phyloP scores from a whole-genome alignment of 2,329 filamentous ascomycete genomes.

The Diaporthe aspalathi region DNA sequence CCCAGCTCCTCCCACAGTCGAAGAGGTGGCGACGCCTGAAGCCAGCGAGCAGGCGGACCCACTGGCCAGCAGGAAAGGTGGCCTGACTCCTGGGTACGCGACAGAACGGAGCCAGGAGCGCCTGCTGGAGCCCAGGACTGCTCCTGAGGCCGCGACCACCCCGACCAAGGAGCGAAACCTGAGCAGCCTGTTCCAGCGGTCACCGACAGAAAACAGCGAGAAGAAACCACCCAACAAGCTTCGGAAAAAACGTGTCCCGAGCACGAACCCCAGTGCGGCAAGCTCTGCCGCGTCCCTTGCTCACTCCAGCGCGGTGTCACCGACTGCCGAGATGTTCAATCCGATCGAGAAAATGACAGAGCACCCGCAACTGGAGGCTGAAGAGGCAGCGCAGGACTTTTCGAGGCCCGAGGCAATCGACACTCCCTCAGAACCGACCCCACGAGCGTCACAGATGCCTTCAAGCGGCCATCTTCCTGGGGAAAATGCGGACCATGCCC shows the following conservation, averaged over 20 bases:
- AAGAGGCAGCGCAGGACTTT: conserved; percentile 37
- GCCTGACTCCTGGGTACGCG: conserved; percentile 32
- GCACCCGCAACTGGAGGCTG: conserved; percentile 25
- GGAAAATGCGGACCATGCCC: conserved; percentile 56
- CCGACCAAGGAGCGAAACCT: conserved; percentile 75
- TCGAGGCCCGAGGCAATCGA: conserved; percentile 43
- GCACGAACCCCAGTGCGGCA: conserved; percentile 86
- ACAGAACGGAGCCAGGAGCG: conserved; percentile 63
- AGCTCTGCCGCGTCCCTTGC: conserved; percentile 85
- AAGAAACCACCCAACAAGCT: conserved; percentile 88
- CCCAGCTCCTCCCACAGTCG: conserved; percentile 53
- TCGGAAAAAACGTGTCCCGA: conserved; percentile 84
- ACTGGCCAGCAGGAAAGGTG: conserved; percentile 26
- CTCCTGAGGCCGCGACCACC: conserved; percentile 51
- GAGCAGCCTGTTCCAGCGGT: conserved; percentile 76
- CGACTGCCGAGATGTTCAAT: conserved; percentile 58
- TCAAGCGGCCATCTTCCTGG: conserved; percentile 56
- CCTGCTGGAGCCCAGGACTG: conserved; percentile 54
- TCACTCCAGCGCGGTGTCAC: conserved; percentile 59
- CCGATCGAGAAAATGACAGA: conserved; percentile 55
- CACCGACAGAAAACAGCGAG: conserved; percentile 70
- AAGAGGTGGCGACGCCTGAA: conserved; percentile 50
- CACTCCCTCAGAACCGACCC: conserved; percentile 58
- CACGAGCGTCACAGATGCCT: conserved; percentile 59
- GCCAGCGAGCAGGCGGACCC: conserved; percentile 39